Percentiles rank a stretch among this genome's conserved stretches.
Evolutionary conservation across 768 basidiomycete genomes (phyloP).

Genomic region (Boletus huronensis): DNA sequence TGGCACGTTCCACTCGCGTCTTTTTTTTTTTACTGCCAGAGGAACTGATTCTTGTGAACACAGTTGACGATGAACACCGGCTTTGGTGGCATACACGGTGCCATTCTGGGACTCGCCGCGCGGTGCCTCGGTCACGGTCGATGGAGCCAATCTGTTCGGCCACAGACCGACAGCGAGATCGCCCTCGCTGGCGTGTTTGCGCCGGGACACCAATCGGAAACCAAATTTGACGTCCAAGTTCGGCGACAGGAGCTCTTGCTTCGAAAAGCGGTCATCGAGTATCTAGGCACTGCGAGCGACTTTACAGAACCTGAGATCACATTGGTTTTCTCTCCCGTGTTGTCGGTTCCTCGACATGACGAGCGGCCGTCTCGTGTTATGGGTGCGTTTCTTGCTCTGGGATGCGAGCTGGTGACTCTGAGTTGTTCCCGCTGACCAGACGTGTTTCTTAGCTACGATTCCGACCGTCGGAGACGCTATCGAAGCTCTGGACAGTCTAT

Average conservation of each 20-base stretch:
- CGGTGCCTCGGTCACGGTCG: conserved; percentile 58
- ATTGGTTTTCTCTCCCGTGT: conserved; percentile 65
- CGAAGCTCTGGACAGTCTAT: conserved; percentile 60
- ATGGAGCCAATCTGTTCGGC: conserved; percentile 55
- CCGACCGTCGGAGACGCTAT: conserved; percentile 75
- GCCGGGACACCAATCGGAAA: conserved; percentile 50
- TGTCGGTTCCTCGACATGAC: conserved; percentile 52
- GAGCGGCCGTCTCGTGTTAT: conserved; percentile 57
- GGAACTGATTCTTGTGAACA: not conserved
- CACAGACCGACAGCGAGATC: conserved; percentile 65
- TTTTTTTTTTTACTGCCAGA: not conserved
- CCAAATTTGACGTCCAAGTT: conserved; percentile 59
- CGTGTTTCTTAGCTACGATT: conserved; percentile 50
- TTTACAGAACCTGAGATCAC: conserved; percentile 79
- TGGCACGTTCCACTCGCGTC: conserved; percentile 47
- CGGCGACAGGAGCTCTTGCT: conserved; percentile 54
- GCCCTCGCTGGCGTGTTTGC: conserved; percentile 50
- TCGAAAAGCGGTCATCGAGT: conserved; percentile 58
- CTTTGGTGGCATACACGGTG: conserved; percentile 82
- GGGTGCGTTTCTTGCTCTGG: conserved; percentile 37
- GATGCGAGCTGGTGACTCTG: not conserved
- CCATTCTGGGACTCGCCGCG: conserved; percentile 72
- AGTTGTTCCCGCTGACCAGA: not conserved
- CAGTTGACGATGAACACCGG: conserved; percentile 65
- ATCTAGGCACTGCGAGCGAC: conserved; percentile 68